A percentile compares a stretch with the other conserved stretches of the same genome.
These are phyloP conservation scores for Hirsutella minnesotensis DNA, from an alignment of 2,329 filamentous ascomycete genomes.

Conservation along the genomic window DNA sequence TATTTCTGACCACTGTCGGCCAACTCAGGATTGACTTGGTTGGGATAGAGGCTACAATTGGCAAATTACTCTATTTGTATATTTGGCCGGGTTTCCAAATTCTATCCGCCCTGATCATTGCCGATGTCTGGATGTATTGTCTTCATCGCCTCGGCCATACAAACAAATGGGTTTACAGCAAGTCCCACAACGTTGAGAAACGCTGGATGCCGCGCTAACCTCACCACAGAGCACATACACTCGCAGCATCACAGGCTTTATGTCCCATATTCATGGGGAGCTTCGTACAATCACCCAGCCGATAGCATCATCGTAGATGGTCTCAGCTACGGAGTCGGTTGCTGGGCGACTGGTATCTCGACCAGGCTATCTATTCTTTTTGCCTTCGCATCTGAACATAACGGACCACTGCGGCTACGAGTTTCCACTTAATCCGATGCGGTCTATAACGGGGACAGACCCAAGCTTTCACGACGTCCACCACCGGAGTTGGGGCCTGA, in stretches of 20 bases:
- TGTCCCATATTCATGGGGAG: background rate
- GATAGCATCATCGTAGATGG: background rate
- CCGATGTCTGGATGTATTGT: background rate
- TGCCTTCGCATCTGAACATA: background rate
- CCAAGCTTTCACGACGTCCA: background rate
- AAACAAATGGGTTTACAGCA: conserved; percentile 1
- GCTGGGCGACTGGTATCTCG: background rate
- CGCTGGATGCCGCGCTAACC: background rate
- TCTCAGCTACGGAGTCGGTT: background rate
- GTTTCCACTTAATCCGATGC: background rate
- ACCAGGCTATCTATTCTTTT: background rate
- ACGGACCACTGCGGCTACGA: background rate
- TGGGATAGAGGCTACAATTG: background rate
- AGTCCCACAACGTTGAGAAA: background rate
- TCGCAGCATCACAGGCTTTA: background rate
- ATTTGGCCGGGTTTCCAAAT: background rate
- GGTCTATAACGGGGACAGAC: background rate
- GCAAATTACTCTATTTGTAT: background rate
- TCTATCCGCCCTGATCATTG: background rate
- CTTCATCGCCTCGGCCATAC: conserved; percentile 1
- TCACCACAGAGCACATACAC: background rate
- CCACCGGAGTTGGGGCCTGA: conserved; percentile 1
- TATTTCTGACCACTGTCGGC: background rate
- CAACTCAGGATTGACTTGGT: background rate
- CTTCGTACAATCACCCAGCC: background rate